Base-by-base conservation (phyloP, 805 yeast species). In the Maudiozyma barnettii region DNA sequence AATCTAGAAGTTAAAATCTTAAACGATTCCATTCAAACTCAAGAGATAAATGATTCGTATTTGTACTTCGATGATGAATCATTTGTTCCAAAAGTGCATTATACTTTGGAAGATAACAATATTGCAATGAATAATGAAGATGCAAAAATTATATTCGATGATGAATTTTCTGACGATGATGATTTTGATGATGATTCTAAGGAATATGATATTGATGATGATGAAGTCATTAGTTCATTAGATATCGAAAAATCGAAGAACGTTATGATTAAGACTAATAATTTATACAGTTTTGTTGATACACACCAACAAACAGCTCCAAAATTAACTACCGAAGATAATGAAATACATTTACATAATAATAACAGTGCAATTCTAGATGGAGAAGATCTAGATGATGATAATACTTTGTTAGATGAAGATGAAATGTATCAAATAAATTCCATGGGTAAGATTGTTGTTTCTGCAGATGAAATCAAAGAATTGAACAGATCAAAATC, bases 91-190 rank as follows among this genome's bases (percentile, higher is more conserved):
- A 58, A 56, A 49, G 44, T 53, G 49, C 46, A 52, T 18, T 43
- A 45, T 19, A 56, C 62, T 6, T 48, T 62, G 26, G 60, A 60
- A 38, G 65, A 60, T 49, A 54, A 53, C 44, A 51, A 50, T 41
- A 36, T 42, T 3, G 50, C 59, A 4, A 52, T 57, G 33, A 59
- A 56, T 40, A 53, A 54, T 42, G 63, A 57, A 38, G 60, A 61
- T 45, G 64, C 67, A 14, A 55, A 57, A 50, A 51, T 57, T 45
- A 54, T 58, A 10, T 63, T 61, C 44, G 63, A 61, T 44, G 57
- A 62, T 39, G 67, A 63, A 43, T 63, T 60, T 47, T 54, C 56
- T 23, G 64, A 60, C 47, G 62, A 59, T 39, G 45, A 57, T 8
- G 59, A 51, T 20, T 49, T 49, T 44, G 51, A 48, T 14, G 52